Conservation (phyloP, 1,139 yeast species). For the Kazachstania sp. region DNA sequence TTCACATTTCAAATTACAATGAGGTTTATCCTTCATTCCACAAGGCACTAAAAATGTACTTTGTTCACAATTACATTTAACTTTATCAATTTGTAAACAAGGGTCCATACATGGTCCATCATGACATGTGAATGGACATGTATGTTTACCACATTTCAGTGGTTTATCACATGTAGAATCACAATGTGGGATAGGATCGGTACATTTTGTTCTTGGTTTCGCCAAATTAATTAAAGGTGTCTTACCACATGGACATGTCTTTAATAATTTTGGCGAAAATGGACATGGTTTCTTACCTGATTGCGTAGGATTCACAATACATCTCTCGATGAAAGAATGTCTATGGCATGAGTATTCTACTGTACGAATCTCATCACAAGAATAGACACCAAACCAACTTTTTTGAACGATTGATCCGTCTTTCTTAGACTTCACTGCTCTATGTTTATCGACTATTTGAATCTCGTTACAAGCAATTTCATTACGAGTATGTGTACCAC, state of each 20-base stretch:
- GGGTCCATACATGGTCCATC: slow-evolving; percentile 61
- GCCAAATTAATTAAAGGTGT: slow-evolving; percentile 34
- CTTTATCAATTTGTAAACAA: slow-evolving; percentile 38
- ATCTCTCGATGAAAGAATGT: slow-evolving; percentile 50
- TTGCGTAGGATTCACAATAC: slow-evolving; percentile 45
- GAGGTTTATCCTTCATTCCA: slow-evolving; percentile 46
- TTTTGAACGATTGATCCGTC: slow-evolving; percentile 14
- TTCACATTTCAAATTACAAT: slow-evolving; percentile 67
- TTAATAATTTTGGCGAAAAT: slow-evolving; percentile 48
- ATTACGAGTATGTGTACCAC: slow-evolving; percentile 47
- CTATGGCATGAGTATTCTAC: slow-evolving; percentile 55
- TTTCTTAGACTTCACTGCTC: slow-evolving; percentile 14
- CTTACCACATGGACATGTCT: slow-evolving; percentile 74
- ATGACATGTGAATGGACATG: slow-evolving; percentile 65
- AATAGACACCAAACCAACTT: slow-evolving; percentile 54
- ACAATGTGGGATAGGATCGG: slow-evolving; percentile 76
- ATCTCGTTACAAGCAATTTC: slow-evolving; percentile 44
- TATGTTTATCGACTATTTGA: slow-evolving; percentile 21
- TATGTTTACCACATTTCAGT: slow-evolving; percentile 62
- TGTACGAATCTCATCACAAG: slow-evolving; percentile 47
- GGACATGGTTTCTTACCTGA: slow-evolving; percentile 45
- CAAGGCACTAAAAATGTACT: slow-evolving; percentile 53
- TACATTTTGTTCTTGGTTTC: slow-evolving; percentile 47
- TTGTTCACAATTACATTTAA: slow-evolving; percentile 34
- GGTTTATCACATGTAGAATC: slow-evolving; percentile 51